phyloP scores from a whole-genome alignment of 2,329 filamentous ascomycete genomes.

The Nothopassalora personata region DNA sequence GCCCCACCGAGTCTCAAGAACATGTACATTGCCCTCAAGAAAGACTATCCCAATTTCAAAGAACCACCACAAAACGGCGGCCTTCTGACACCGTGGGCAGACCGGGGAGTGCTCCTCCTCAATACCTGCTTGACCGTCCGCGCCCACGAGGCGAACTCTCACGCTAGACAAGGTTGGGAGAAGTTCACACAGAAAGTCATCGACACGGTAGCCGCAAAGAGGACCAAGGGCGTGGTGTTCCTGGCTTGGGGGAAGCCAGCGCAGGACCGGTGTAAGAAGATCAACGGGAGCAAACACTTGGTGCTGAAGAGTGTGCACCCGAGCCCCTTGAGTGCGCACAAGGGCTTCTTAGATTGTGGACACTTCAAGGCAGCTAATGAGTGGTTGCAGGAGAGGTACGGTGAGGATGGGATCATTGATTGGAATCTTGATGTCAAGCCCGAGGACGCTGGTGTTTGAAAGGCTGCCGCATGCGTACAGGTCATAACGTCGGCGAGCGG shows the following conservation, averaged over 20 bases:
- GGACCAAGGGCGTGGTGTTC: conserved; percentile 81
- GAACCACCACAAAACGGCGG: conserved; percentile 73
- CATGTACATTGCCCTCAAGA: conserved; percentile 83
- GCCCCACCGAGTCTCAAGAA: conserved; percentile 88
- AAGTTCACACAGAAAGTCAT: conserved; percentile 86
- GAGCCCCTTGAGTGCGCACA: conserved; percentile 78
- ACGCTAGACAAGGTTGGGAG: conserved; percentile 87
- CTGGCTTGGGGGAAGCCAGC: conserved; percentile 89
- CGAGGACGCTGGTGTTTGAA: conserved; percentile 37
- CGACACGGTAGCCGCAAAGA: conserved; percentile 72
- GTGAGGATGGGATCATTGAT: conserved; percentile 72
- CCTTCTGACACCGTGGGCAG: conserved; percentile 86
- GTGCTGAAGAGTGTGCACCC: conserved; percentile 87
- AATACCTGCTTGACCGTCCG: conserved; percentile 95
- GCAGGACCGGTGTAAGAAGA: conserved; percentile 67
- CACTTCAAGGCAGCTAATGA: conserved; percentile 80
- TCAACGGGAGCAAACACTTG: conserved; percentile 69
- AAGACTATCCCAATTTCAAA: conserved; percentile 76
- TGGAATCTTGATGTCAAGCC: conserved; percentile 59
- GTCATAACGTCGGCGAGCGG: too few species aligned
- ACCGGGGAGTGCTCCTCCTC: conserved; percentile 84
- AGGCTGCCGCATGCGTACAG: background rate
- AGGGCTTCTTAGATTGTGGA: conserved; percentile 65
- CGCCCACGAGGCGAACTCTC: conserved; percentile 79
- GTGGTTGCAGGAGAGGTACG: conserved; percentile 77